phyloP scores from a whole-genome alignment of 2,329 filamentous ascomycete species.

The Pezicula neosporulosa region DNA sequence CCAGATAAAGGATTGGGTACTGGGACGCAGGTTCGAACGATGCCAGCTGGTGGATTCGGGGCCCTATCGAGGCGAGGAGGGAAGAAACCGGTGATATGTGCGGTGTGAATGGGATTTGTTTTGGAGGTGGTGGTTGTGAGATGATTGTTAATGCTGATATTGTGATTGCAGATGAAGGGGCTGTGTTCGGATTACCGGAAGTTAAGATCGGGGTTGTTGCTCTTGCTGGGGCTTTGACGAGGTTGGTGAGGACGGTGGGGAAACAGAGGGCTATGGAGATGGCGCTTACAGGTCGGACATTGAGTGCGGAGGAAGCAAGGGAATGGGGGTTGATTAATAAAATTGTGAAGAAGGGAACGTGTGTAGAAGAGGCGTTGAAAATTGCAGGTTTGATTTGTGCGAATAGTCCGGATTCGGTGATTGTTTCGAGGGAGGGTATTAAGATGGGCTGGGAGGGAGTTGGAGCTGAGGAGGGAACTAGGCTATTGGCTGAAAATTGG shows the following conservation, averaged over 20 bases:
- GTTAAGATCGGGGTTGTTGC: conserved; percentile 68
- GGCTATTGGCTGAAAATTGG: conserved; percentile 52
- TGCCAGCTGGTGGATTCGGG: conserved; percentile 53
- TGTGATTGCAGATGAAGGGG: conserved; percentile 55
- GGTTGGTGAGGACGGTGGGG: conserved; percentile 63
- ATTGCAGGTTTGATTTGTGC: conserved; percentile 58
- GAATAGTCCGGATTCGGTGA: conserved; percentile 72
- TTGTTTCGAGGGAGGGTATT: conserved; percentile 70
- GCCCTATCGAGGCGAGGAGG: conserved; percentile 63
- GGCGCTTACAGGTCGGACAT: conserved; percentile 58
- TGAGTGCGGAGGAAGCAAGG: conserved; percentile 56
- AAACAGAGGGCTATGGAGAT: conserved; percentile 69
- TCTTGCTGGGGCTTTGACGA: conserved; percentile 66
- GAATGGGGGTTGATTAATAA: conserved; percentile 70
- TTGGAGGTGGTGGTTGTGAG: conserved; percentile 76
- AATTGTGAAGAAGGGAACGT: conserved; percentile 46
- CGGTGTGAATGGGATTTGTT: conserved; percentile 72
- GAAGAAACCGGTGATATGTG: conserved; percentile 73
- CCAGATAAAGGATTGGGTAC: not conserved
- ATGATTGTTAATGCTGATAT: conserved; percentile 73
- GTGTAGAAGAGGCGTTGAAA: conserved; percentile 55
- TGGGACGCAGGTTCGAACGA: conserved; percentile 12
- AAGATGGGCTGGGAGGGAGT: conserved; percentile 70
- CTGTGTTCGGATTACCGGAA: conserved; percentile 68
- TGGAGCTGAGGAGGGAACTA: conserved; percentile 57